Evolutionary conservation across 176 grass and related monocot species (phyloP).

Genomic region (Oryza meyeriana): DNA sequence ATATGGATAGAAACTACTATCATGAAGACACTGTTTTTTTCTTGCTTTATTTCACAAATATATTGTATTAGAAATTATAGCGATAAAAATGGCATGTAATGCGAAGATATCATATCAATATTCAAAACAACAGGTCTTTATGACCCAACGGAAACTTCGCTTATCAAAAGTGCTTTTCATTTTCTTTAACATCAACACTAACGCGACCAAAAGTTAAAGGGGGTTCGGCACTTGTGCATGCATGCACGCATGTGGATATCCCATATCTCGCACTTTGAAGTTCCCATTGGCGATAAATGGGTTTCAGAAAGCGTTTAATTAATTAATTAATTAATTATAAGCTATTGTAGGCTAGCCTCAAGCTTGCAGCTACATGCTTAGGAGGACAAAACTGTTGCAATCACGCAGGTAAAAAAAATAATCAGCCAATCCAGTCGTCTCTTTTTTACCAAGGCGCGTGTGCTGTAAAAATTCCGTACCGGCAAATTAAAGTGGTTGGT

Average conservation of each 20-base stretch:
- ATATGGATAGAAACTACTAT: too few relatives aligned
- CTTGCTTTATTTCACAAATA: too few relatives aligned
- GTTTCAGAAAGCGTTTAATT: background rate
- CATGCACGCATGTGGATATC: background rate
- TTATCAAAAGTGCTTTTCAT: conserved; percentile 19
- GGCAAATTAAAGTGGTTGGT: background rate
- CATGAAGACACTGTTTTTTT: too few relatives aligned
- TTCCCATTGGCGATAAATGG: conserved; percentile 29
- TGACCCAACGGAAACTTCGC: background rate
- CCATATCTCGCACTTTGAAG: background rate
- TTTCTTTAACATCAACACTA: background rate
- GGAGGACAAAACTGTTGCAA: conserved; percentile 6
- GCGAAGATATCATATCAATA: too few relatives aligned
- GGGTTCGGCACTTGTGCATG: background rate
- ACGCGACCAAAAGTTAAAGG: conserved; percentile 13
- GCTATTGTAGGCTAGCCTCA: too few relatives aligned
- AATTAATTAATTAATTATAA: too few relatives aligned
- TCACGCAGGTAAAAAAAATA: background rate
- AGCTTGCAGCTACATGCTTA: too few relatives aligned
- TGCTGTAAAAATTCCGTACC: background rate
- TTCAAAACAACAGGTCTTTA: too few relatives aligned
- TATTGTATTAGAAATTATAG: too few relatives aligned
- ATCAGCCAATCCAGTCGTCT: background rate
- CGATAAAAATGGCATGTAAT: too few relatives aligned
- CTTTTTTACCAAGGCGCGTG: background rate